Evolutionary conservation across 371 early-diverging fungal species (phyloP).

Genomic region (Dentiscutata heterogama): DNA sequence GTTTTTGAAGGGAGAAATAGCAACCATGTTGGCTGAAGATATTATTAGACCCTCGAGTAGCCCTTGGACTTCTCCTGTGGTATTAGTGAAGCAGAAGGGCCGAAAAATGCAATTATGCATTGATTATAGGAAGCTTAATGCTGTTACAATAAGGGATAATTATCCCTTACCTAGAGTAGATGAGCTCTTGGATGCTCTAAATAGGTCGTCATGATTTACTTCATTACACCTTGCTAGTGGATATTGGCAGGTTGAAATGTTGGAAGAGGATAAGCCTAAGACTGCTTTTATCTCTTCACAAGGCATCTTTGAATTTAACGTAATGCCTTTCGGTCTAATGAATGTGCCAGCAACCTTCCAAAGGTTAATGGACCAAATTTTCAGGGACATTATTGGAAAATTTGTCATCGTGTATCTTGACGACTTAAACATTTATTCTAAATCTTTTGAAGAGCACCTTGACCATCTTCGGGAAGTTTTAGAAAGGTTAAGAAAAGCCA

Average conservation of each 20-base stretch:
- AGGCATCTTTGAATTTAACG: slow-evolving; percentile 51
- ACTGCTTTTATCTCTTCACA: slow-evolving; percentile 54
- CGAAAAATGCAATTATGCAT: slow-evolving; percentile 54
- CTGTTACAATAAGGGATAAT: too few species aligned
- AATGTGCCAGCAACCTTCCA: slow-evolving; percentile 45
- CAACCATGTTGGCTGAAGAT: too few species aligned
- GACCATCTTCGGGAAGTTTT: too few species aligned
- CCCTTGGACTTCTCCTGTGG: slow-evolving; percentile 23
- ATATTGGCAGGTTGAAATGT: slow-evolving; percentile 57
- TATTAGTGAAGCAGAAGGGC: slow-evolving; percentile 52
- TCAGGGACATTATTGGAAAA: too few species aligned
- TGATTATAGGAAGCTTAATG: slow-evolving; percentile 45
- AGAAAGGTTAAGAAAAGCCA: too few species aligned
- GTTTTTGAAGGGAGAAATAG: too few species aligned
- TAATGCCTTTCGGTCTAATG: slow-evolving; percentile 55
- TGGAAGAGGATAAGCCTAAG: slow-evolving; percentile 48
- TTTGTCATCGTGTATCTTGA: too few species aligned
- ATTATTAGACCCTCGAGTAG: too few species aligned
- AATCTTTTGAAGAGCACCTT: too few species aligned
- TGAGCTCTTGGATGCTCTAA: slow-evolving; percentile 52
- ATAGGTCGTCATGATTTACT: slow-evolving; percentile 46
- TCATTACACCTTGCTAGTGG: slow-evolving; percentile 56
- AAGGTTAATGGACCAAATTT: too few species aligned
- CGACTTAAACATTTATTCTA: too few species aligned
- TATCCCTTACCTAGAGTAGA: slow-evolving; percentile 46